Percentiles rank a stretch among this genome's conserved stretches.
Conservation (phyloP, 352 stramenopile genomes). For the Globisporangium sylvaticum region DNA sequence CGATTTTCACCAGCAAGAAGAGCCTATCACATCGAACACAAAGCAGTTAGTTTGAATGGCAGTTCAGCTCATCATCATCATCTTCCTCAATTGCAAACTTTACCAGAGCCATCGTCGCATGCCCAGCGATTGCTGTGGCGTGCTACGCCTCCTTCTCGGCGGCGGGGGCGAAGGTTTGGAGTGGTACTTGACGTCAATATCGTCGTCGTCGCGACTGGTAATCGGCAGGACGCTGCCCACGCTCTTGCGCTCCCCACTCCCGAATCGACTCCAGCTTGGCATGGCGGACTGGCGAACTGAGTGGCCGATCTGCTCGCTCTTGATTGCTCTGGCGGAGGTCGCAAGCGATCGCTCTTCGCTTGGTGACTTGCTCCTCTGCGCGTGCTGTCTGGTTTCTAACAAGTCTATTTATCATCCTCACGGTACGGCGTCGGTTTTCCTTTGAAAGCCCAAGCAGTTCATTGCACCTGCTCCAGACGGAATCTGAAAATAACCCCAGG, state of each 20-base stretch:
- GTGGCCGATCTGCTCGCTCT: not conserved
- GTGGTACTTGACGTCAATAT: constrained; percentile 13
- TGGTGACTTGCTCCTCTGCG: too few relatives aligned
- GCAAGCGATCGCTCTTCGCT: not conserved
- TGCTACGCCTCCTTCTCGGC: constrained; percentile 1
- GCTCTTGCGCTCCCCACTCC: not conserved
- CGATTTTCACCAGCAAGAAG: constrained; percentile 46
- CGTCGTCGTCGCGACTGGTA: not conserved
- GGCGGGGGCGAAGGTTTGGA: constrained; percentile 4
- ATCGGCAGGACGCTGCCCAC: constrained; percentile 8
- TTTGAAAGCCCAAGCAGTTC: too few relatives aligned
- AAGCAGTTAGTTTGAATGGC: not conserved
- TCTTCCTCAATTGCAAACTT: not conserved
- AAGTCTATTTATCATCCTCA: too few relatives aligned
- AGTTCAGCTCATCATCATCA: not conserved
- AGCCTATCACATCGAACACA: constrained; percentile 20
- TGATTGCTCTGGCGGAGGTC: not conserved
- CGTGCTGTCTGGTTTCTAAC: too few relatives aligned
- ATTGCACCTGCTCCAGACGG: too few relatives aligned
- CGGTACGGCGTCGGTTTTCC: too few relatives aligned
- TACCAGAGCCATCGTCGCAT: constrained; percentile 22
- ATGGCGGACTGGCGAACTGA: not conserved
- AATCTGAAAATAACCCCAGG: too few relatives aligned
- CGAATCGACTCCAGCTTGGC: constrained; percentile 17
- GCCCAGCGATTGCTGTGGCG: not conserved